phyloP scores from a whole-genome alignment of 2,329 filamentous ascomycete genomes.

The Hyphodiscus sp. region DNA sequence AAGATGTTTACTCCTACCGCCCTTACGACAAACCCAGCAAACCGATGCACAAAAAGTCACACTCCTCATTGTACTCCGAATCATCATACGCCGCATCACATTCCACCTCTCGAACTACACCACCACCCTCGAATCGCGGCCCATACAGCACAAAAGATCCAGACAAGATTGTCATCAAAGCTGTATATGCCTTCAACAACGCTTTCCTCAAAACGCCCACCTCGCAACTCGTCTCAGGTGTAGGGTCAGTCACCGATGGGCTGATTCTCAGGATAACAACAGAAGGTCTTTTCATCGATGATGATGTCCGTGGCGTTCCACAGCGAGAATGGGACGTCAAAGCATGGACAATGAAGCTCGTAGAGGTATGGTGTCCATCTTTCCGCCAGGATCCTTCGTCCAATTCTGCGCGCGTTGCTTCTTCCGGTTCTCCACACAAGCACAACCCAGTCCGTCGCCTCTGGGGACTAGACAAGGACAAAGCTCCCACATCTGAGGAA shows the following conservation, averaged over 20 bases:
- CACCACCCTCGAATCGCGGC: slow-evolving; percentile 69
- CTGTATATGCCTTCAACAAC: slow-evolving; percentile 89
- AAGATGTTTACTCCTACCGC: slow-evolving; percentile 63
- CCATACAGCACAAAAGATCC: slow-evolving; percentile 85
- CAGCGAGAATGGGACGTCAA: slow-evolving; percentile 99
- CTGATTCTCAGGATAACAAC: slow-evolving; percentile 87
- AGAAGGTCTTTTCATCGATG: slow-evolving; percentile 94
- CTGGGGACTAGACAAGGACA: slow-evolving; percentile 35
- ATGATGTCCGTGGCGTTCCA: slow-evolving; percentile 84
- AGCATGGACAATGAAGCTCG: slow-evolving; percentile 89
- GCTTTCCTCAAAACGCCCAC: slow-evolving; percentile 81
- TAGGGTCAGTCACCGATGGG: slow-evolving; percentile 82
- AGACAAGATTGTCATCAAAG: slow-evolving; percentile 92
- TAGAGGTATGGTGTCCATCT: slow-evolving; percentile 81
- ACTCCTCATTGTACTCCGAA: slow-evolving; percentile 70
- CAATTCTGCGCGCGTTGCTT: slow-evolving; percentile 34
- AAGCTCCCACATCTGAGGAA: slow-evolving; percentile 48
- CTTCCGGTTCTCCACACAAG: slow-evolving; percentile 21
- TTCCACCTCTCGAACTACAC: slow-evolving; percentile 76
- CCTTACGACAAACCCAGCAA: slow-evolving; percentile 67
- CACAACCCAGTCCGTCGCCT: slow-evolving; percentile 27
- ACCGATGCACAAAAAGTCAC: slow-evolving; percentile 51
- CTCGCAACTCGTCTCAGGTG: slow-evolving; percentile 82
- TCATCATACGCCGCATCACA: slow-evolving; percentile 81
- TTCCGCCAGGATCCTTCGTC: slow-evolving; percentile 37